phyloP scores from a whole-genome alignment of 352 stramenopile species.

The Phytophthora aleatoria region DNA sequence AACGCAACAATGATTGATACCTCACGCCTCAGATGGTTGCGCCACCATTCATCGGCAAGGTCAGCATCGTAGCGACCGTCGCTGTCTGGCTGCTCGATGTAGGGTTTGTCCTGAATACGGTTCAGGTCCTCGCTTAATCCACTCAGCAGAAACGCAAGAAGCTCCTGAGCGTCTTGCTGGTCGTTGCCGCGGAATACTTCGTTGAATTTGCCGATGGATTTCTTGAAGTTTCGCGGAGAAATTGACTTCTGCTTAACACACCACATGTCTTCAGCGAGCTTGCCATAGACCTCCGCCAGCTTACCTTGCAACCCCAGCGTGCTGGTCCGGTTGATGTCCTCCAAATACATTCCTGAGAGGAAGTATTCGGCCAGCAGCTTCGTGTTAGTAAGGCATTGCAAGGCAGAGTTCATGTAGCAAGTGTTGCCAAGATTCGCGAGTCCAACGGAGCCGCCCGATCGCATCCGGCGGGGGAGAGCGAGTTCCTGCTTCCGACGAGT shows the following conservation, averaged over 20 bases:
- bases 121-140: slow-evolving; percentile 99
- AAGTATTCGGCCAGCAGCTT: slow-evolving; percentile 97
- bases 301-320: slow-evolving; percentile 95
- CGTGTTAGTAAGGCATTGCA: slow-evolving; percentile 96
- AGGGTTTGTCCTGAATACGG: slow-evolving; percentile 95
- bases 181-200: slow-evolving; percentile 96
- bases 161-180: slow-evolving; percentile 98
- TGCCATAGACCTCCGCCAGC: slow-evolving; percentile 95
- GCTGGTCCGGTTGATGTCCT: slow-evolving; percentile 97
- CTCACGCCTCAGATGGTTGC: slow-evolving; percentile 97
- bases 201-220: slow-evolving; percentile 94
- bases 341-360: slow-evolving; percentile 90
- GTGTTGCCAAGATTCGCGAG: slow-evolving; percentile 95
- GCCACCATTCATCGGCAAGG: slow-evolving; percentile 99
- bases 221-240: slow-evolving; percentile 93
- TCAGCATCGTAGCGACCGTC: slow-evolving; percentile 97
- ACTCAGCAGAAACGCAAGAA: slow-evolving; percentile 96
- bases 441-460: slow-evolving; percentile 74
- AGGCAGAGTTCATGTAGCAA: slow-evolving; percentile 95
- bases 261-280: slow-evolving; percentile 97
- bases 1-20: slow-evolving; percentile 99
- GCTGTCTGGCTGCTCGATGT: slow-evolving; percentile 97
- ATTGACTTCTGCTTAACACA: slow-evolving; percentile 94
- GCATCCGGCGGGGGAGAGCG: slow-evolving; percentile 74
- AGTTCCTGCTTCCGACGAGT: slow-evolving; percentile 58